Evolutionary conservation across 805 yeast species (phyloP).

Genomic region (Ogataea paraovalis): DNA sequence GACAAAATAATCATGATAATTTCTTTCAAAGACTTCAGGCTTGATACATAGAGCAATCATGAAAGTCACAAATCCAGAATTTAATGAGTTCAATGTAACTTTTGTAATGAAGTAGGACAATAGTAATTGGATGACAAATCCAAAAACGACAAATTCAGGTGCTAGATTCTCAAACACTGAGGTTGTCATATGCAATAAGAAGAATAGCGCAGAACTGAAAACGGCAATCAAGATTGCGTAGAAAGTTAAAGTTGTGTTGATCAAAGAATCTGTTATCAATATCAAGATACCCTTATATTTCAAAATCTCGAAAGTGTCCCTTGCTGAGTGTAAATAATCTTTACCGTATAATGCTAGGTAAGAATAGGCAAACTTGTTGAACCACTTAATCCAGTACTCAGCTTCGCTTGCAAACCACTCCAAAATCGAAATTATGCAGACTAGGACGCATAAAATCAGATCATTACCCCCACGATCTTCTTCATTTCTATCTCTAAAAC

Average conservation of each 20-base stretch:
- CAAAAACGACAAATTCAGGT: constrained; percentile 26
- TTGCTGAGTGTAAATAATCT: constrained; percentile 69
- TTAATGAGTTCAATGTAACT: constrained; percentile 67
- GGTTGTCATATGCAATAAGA: constrained; percentile 10
- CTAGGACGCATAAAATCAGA: constrained; percentile 47
- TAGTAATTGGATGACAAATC: constrained; percentile 39
- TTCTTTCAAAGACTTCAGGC: constrained; percentile 74
- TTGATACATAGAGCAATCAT: constrained; percentile 80
- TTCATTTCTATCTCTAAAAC: constrained; percentile 38
- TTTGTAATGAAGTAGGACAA: constrained; percentile 74
- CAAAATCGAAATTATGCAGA: constrained; percentile 46
- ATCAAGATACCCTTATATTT: constrained; percentile 81
- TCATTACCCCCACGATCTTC: constrained; percentile 42
- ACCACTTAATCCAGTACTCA: constrained; percentile 56
- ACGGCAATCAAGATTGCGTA: constrained; percentile 65
- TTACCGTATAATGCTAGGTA: constrained; percentile 86
- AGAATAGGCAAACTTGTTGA: constrained; percentile 87
- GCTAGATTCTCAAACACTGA: constrained; percentile 17
- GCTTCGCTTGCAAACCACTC: constrained; percentile 55
- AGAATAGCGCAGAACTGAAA: constrained; percentile 30
- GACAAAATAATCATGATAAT: constrained; percentile 53
- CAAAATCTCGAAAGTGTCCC: constrained; percentile 75
- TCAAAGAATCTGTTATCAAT: constrained; percentile 76
- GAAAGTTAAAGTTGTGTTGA: constrained; percentile 74
- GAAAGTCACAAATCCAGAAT: constrained; percentile 79